phyloP scores from a whole-genome alignment of 148 eudicot species.

The Pharnaceum exiguum region DNA sequence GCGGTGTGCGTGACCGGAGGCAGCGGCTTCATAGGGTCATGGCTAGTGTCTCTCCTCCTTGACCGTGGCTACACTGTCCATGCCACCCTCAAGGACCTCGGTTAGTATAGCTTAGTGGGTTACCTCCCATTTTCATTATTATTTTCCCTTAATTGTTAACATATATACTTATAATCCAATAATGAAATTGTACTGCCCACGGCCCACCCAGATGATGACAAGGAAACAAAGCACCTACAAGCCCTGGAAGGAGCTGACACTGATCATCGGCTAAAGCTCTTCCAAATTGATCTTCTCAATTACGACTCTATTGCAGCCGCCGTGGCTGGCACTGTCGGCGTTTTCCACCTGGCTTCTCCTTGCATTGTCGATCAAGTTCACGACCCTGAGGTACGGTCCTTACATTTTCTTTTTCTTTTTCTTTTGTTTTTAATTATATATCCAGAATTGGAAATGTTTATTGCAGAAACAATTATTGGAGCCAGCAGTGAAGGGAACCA shows the following conservation, averaged over 20 bases:
- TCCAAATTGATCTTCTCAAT: conserved; percentile 75
- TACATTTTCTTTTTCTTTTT: neutral
- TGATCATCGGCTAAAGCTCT: conserved; percentile 49
- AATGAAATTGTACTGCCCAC: neutral
- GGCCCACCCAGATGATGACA: conserved; percentile 47
- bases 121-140: neutral
- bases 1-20: conserved; percentile 85
- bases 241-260: conserved; percentile 57
- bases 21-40: conserved; percentile 90
- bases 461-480: conserved; percentile 51
- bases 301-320: conserved; percentile 64
- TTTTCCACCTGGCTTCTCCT: conserved; percentile 87
- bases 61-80: conserved; percentile 84
- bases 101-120: no score
- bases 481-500: conserved; percentile 83
- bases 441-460: neutral
- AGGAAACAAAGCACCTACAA: conserved; percentile 69
- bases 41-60: conserved; percentile 71
- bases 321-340: conserved; percentile 49
- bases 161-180: neutral
- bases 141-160: neutral
- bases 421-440: neutral
- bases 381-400: conserved; percentile 55
- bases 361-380: conserved; percentile 53
- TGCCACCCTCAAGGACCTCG: conserved; percentile 74